Conservation (phyloP, 768 basidiomycete species). For the Phallus indusiatus region DNA sequence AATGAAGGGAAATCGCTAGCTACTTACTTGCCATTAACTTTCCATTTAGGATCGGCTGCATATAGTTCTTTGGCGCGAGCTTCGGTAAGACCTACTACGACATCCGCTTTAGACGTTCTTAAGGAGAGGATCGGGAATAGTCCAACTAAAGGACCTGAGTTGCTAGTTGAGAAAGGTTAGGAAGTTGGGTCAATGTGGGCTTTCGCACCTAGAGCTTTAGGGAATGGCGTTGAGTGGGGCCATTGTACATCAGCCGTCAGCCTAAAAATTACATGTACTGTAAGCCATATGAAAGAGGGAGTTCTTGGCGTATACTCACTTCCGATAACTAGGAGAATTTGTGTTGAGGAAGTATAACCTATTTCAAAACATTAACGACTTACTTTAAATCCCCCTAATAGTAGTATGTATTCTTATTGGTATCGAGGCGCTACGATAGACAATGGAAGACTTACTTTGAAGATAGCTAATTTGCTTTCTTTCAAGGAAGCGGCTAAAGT, state of each 20-base stretch:
- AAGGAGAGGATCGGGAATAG: slow-evolving; percentile 76
- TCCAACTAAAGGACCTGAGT: slow-evolving; percentile 63
- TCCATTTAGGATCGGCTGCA: slow-evolving; percentile 54
- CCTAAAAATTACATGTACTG: slow-evolving; percentile 29
- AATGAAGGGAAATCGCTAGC: background rate
- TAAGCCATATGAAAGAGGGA: background rate
- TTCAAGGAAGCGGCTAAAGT: slow-evolving; percentile 42
- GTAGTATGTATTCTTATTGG: background rate
- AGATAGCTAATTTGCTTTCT: slow-evolving; percentile 61
- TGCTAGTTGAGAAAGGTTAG: background rate
- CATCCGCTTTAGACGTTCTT: slow-evolving; percentile 93
- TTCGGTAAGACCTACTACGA: slow-evolving; percentile 71
- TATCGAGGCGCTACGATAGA: background rate
- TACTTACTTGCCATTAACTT: slow-evolving; percentile 68
- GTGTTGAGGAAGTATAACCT: background rate
- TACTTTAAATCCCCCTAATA: slow-evolving; percentile 83
- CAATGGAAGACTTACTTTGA: slow-evolving; percentile 47
- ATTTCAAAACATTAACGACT: slow-evolving; percentile 22
- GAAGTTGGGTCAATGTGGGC: background rate
- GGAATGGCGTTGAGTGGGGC: slow-evolving; percentile 73
- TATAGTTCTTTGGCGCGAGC: slow-evolving; percentile 64
- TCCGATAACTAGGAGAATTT: slow-evolving; percentile 53
- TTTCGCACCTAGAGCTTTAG: slow-evolving; percentile 53
- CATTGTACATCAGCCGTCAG: slow-evolving; percentile 84
- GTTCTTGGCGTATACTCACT: slow-evolving; percentile 38